Base-by-base conservation (phyloP, 2,329 filamentous ascomycete genomes). In the Aspergillus sclerotialis region DNA sequence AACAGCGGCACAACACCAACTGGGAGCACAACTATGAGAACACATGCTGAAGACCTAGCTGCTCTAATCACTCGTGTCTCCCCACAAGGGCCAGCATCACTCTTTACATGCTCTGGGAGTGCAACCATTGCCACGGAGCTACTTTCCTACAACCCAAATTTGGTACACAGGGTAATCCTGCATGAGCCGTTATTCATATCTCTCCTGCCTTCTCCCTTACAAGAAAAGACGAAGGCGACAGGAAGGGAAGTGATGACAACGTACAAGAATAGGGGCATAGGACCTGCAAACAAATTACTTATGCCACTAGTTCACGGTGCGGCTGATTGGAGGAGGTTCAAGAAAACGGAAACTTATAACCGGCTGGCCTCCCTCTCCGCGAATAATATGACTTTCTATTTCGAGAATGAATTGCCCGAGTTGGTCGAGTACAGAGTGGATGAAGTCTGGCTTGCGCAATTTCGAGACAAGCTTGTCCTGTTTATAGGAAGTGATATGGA, bases 401-500 rank as follows among this genome's bases (percentile, higher is more conserved):
- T 24, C 23, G 23, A 24, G 8, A 24, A 24, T 24, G 23, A 24
- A n/a, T 24, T 24, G 23, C 4, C 23, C 9, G 13, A 24, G 19
- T 23, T 39, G 2, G 13, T 36, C 3, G 25, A 29, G 6, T 32
- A 39, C 36, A 32, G 19, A n/a, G 32, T 24, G 8, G 23, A 24
- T 4, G 23, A 9, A n/a, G 23, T 9, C 8, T n/a, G 23, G 23
- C n/a, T 24, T 8, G n/a, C 3, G 23, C 23, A 2, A n/a, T 35
- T 35, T 39, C 32, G 25, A n/a, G 32, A 36, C 14, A 29, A 21
- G 11, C 14, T 39, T 2, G 7, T 39, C 7, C 9, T 36, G 10
- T 17, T 25, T 21, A 23, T 24, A 15, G 37, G 37, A 10, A 15
- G 5, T 5, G 29, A 36, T 15, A 32, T 12, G 13, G 28, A 32